Percentiles rank a stretch among this genome's conserved stretches.
Evolutionary conservation across 2,329 filamentous ascomycete species (phyloP).

Genomic region (Alternaria gansuensis): DNA sequence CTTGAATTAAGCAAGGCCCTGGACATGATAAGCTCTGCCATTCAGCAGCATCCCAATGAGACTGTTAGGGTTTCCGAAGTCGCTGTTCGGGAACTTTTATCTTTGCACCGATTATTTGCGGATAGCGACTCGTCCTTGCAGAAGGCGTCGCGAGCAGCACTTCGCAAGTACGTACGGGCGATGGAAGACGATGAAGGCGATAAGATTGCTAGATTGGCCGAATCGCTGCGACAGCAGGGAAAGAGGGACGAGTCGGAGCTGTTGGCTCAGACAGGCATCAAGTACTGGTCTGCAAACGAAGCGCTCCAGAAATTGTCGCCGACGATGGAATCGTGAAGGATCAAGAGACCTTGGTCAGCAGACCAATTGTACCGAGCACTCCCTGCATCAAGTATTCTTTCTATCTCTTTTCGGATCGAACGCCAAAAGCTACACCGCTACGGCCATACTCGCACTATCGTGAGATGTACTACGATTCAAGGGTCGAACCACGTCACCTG

Average conservation of each 20-base stretch:
- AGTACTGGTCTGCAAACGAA: conserved; percentile 44
- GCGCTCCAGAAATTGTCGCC: conserved; percentile 38
- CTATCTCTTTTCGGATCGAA: conserved; percentile 27
- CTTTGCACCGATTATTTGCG: conserved; percentile 54
- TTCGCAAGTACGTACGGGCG: conserved; percentile 50
- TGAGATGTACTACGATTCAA: conserved; percentile 23
- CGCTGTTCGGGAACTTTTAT: conserved; percentile 60
- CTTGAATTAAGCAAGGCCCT: conserved; percentile 73
- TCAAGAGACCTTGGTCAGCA: conserved; percentile 12
- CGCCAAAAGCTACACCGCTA: conserved; percentile 34
- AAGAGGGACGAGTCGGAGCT: conserved; percentile 40
- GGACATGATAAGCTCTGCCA: conserved; percentile 65
- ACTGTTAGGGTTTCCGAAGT: conserved; percentile 55
- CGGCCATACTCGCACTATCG: conserved; percentile 27
- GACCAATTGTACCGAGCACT: conserved; percentile 31
- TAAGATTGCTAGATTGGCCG: conserved; percentile 35
- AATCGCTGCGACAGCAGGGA: conserved; percentile 38
- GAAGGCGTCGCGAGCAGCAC: conserved; percentile 59
- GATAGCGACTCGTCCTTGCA: conserved; percentile 63
- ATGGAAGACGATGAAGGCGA: conserved; percentile 42
- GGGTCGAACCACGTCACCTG: conserved; percentile 35
- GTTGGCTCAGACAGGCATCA: conserved; percentile 39
- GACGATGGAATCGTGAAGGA: conserved; percentile 35
- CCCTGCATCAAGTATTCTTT: conserved; percentile 28
- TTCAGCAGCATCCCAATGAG: conserved; percentile 49